These are phyloP conservation scores for Scutellaria baicalensis DNA, from an alignment of 257 asterid species.

Conservation along the genomic window DNA sequence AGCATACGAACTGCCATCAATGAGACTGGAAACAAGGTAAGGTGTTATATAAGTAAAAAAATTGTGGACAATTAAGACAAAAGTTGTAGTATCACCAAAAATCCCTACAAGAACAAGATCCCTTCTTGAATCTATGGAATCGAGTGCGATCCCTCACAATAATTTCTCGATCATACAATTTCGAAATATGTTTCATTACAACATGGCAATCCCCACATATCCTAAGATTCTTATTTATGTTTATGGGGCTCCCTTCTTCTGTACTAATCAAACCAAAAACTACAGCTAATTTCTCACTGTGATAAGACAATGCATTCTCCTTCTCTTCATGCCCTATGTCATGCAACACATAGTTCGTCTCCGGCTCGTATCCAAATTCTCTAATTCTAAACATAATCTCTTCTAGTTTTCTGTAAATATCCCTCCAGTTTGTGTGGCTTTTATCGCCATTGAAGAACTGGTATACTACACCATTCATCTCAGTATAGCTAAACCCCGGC, in stretches of 20 bases:
- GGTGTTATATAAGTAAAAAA: neutral
- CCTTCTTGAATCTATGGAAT: conserved; percentile 71
- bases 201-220: conserved; percentile 95
- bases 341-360: conserved; percentile 74
- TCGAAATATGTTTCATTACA: conserved; percentile 74
- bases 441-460: conserved; percentile 69
- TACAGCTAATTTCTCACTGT: conserved; percentile 90
- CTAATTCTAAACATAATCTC: conserved; percentile 50
- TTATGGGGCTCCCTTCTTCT: conserved; percentile 37
- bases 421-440: conserved; percentile 47
- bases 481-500: conserved; percentile 80
- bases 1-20: neutral
- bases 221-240: conserved; percentile 81
- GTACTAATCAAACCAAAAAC: conserved; percentile 75
- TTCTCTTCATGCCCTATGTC: conserved; percentile 89
- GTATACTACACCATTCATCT: conserved; percentile 45
- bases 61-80: neutral
- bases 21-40: neutral
- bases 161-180: conserved; percentile 54
- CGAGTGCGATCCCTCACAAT: conserved; percentile 85
- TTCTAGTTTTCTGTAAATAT: conserved; percentile 60
- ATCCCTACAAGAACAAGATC: conserved; percentile 74
- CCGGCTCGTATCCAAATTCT: conserved; percentile 66
- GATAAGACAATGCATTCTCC: conserved; percentile 72
- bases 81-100: conserved; percentile 50